Base-by-base conservation (phyloP, 352 stramenopile genomes). In the Globisporangium alternatum region DNA sequence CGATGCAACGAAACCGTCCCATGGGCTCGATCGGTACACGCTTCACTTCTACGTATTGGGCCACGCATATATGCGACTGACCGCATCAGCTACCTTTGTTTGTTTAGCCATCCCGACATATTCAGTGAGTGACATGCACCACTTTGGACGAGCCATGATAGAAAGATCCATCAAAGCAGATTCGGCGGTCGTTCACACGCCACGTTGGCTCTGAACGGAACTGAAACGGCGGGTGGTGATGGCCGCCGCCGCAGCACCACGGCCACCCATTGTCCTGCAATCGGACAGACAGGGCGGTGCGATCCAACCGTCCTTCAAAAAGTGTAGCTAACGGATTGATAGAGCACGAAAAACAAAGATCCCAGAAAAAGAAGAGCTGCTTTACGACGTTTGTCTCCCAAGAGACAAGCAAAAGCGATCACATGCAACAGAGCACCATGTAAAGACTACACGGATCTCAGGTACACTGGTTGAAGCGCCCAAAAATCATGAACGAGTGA, bases 221-320 rank as follows among this genome's bases (percentile, higher is more conserved):
- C 19, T 19, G 39, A 44, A 44, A 44, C 39, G 39, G 39, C 39
- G 39, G 39, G 15, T 44, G 12, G 35, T 41, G 35, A 41, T 41
- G 35, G 35, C 35, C 35, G 35, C 35, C 35, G 39, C 17, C 17
- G 15, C 41, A 47, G 15, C 41, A 47, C n/a, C n/a, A n/a, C n/a
- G n/a, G n/a, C 41, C 41, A 47, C 41, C 41, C 41, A 51, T 51
- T n/a, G n/a, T n/a, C 43, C 43, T 2, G 17, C 5, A 51, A 51
- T 17, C 44, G n/a, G 44, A 51, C 44, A 51, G 44, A 51, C 44
- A 51, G 44, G 44, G 44, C 44, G 44, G 44, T n/a, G 41, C 43
- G 43, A 10, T 15, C 44, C n/a, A n/a, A n/a, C n/a, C n/a, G n/a
- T n/a, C 13, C 41, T 47, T 21, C 41, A 13, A 51, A 51, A 30